Conservation (phyloP, 108 stramenopile genomes). For the Fistulifera pelliculosa region DNA sequence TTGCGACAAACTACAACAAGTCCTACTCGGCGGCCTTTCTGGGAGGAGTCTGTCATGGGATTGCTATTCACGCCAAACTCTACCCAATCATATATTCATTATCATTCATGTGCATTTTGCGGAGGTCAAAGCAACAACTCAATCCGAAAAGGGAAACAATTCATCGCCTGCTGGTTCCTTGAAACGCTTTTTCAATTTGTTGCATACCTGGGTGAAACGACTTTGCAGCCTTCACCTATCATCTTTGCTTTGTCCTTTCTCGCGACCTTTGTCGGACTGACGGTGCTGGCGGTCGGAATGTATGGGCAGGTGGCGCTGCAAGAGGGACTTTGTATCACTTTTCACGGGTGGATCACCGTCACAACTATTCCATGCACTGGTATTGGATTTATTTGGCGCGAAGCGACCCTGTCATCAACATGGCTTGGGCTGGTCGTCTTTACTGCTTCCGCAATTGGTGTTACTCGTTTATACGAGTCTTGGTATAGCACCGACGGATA, state of each 20-base stretch:
- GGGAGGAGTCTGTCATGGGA: conserved; percentile 67
- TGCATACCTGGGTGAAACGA: conserved; percentile 24
- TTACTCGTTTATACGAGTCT: conserved; percentile 64
- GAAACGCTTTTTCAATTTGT: conserved; percentile 14
- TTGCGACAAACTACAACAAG: conserved; percentile 10
- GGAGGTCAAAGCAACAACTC: conserved; percentile 13
- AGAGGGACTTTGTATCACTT: conserved; percentile 94
- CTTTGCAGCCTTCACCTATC: conserved; percentile 24
- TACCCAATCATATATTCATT: conserved; percentile 84
- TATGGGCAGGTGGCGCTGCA: conserved; percentile 77
- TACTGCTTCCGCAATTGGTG: conserved; percentile 72
- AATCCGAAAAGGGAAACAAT: neutral
- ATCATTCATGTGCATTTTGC: conserved; percentile 51
- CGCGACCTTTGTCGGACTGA: conserved; percentile 39
- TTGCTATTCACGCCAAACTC: conserved; percentile 76
- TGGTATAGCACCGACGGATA: conserved; percentile 56
- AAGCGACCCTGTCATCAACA: conserved; percentile 17
- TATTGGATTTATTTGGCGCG: conserved; percentile 86
- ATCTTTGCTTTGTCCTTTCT: conserved; percentile 59
- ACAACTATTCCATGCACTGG: conserved; percentile 62
- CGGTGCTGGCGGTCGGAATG: conserved; percentile 37
- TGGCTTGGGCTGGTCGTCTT: conserved; percentile 27
- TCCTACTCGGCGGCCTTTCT: conserved; percentile 23
- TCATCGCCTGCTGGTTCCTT: neutral
- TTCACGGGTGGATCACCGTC: conserved; percentile 86